Conservation (phyloP, 257 asterid genomes). For the Plectranthus barbatus region DNA sequence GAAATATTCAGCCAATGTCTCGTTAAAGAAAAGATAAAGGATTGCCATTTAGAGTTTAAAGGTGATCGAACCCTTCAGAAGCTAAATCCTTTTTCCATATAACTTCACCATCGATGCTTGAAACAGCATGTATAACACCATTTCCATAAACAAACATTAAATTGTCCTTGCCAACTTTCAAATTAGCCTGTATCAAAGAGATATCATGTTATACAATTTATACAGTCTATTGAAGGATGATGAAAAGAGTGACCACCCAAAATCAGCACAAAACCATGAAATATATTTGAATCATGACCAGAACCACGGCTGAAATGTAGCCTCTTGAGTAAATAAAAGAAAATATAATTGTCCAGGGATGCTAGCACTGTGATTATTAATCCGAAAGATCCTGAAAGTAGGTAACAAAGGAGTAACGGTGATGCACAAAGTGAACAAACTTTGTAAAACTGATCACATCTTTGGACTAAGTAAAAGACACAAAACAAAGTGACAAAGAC, state of each 20-base stretch:
- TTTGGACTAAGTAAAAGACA: too few species aligned
- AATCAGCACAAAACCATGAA: background rate
- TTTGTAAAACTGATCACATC: too few species aligned
- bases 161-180: conserved; percentile 60
- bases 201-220: conserved; percentile 11
- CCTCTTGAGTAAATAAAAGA: background rate
- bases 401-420: too few species aligned
- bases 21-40: conserved; percentile 7
- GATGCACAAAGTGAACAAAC: too few species aligned
- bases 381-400: background rate
- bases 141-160: conserved; percentile 60
- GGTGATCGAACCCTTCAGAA: conserved; percentile 54
- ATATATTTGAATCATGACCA: background rate
- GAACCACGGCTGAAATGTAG: conserved; percentile 1
- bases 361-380: background rate
- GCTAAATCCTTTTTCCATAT: conserved; percentile 83
- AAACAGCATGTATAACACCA: conserved; percentile 78
- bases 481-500: too few species aligned
- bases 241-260: background rate
- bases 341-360: background rate
- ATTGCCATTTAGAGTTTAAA: conserved; percentile 10
- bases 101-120: conserved; percentile 80
- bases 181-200: conserved; percentile 44
- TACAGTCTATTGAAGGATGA: background rate
- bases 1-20: conserved; percentile 5